Conservation (phyloP, 2,329 filamentous ascomycete genomes). For the Chaetothyriales sp. region DNA sequence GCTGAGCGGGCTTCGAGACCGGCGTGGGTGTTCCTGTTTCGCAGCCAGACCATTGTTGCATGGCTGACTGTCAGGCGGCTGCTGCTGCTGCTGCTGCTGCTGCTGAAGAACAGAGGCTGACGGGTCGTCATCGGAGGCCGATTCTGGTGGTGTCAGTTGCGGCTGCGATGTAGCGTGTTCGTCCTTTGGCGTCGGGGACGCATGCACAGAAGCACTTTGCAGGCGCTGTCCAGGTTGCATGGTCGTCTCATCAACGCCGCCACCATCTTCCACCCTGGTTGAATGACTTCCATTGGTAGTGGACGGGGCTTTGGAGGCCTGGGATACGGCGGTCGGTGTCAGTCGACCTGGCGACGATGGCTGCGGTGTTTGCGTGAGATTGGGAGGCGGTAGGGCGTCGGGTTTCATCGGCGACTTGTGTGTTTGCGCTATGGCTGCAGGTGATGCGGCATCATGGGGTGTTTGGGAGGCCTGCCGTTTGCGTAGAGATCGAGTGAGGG, state of each 20-base stretch:
- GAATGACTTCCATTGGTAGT: neutral
- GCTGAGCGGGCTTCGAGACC: constrained; percentile 1
- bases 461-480: constrained; percentile 17
- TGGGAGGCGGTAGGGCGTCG: constrained; percentile 1
- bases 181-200: neutral
- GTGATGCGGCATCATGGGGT: neutral
- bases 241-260: neutral
- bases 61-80: neutral
- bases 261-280: neutral
- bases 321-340: neutral
- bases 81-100: too few relatives aligned
- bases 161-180: neutral
- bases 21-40: neutral
- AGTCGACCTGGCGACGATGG: neutral
- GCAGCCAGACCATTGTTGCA: neutral
- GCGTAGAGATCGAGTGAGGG: constrained; percentile 14
- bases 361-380: constrained; percentile 1
- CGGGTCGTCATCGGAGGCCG: neutral
- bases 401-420: constrained; percentile 2
- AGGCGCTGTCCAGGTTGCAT: neutral
- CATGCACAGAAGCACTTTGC: neutral
- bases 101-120: too few relatives aligned
- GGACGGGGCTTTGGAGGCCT: neutral
- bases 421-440: neutral
- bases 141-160: neutral